These are phyloP conservation scores for Agaricus sinodeliciosus DNA, from an alignment of 768 basidiomycete species.

Conservation along the genomic window DNA sequence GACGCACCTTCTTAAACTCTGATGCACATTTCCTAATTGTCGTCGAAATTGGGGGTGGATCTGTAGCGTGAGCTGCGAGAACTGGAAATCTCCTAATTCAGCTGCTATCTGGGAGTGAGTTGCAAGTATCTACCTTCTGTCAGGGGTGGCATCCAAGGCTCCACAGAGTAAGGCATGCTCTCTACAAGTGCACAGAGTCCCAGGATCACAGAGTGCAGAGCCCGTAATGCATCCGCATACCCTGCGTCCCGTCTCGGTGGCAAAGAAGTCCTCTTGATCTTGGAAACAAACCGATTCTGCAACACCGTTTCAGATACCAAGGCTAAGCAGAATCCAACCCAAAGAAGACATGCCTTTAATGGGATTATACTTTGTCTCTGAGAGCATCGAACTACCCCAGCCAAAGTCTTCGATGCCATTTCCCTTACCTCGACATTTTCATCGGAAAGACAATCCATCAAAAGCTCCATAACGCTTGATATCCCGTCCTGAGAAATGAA, in stretches of 20 bases:
- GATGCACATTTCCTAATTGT: slow-evolving; percentile 83
- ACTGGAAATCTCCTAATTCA: slow-evolving; percentile 31
- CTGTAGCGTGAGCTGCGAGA: slow-evolving; percentile 70
- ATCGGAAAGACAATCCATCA: slow-evolving; percentile 79
- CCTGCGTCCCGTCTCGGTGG: slow-evolving; percentile 62
- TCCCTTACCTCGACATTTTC: slow-evolving; percentile 92
- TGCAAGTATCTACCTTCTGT: slow-evolving; percentile 54
- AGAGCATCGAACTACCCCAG: slow-evolving; percentile 86
- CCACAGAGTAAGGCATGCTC: slow-evolving; percentile 92
- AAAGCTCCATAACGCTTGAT: slow-evolving; percentile 70
- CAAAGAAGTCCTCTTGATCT: slow-evolving; percentile 54
- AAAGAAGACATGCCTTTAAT: slow-evolving; percentile 50
- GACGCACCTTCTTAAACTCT: slow-evolving; percentile 73
- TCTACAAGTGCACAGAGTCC: slow-evolving; percentile 88
- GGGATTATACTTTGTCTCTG: slow-evolving; percentile 81
- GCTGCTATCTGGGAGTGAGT: slow-evolving; percentile 4
- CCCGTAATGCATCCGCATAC: slow-evolving; percentile 68
- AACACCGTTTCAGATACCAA: background rate
- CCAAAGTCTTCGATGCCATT: slow-evolving; percentile 82
- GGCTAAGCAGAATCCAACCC: background rate
- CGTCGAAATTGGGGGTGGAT: slow-evolving; percentile 86
- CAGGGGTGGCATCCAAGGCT: slow-evolving; percentile 81
- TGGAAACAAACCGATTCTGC: slow-evolving; percentile 74
- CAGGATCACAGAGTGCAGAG: slow-evolving; percentile 83
- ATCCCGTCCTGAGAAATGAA: slow-evolving; percentile 64